phyloP scores from a whole-genome alignment of 768 basidiomycete species.

The Suillus variegatus region DNA sequence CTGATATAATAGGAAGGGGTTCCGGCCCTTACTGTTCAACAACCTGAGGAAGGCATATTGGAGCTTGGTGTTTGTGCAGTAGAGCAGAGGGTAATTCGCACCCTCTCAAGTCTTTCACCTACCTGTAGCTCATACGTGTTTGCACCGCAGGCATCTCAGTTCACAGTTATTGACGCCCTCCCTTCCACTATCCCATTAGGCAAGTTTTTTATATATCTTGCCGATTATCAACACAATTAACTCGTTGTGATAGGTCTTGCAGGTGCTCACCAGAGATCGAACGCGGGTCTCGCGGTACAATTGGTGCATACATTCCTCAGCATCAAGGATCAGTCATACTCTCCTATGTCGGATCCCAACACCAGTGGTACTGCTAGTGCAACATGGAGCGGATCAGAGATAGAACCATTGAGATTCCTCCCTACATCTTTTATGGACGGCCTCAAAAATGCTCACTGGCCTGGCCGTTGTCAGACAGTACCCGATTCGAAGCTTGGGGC shows the following conservation, averaged over 20 bases:
- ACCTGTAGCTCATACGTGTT: background rate
- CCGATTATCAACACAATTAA: slow-evolving; percentile 1
- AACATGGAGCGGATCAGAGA: background rate
- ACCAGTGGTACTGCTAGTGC: background rate
- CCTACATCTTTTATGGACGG: slow-evolving; percentile 59
- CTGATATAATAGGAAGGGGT: slow-evolving; percentile 58
- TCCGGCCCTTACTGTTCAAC: slow-evolving; percentile 82
- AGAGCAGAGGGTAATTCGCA: slow-evolving; percentile 57
- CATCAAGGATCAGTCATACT: slow-evolving; percentile 22
- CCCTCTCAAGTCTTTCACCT: background rate
- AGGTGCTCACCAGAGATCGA: slow-evolving; percentile 83
- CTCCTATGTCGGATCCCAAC: background rate
- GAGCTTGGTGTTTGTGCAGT: slow-evolving; percentile 68
- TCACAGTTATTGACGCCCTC: slow-evolving; percentile 58
- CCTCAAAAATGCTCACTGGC: slow-evolving; percentile 78
- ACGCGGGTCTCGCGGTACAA: slow-evolving; percentile 83
- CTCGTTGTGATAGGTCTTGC: slow-evolving; percentile 60
- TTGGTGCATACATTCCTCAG: slow-evolving; percentile 68
- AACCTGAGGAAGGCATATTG: slow-evolving; percentile 66
- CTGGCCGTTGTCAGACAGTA: slow-evolving; percentile 91
- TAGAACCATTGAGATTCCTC: slow-evolving; percentile 33
- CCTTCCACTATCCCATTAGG: slow-evolving; percentile 64
- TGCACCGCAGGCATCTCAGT: slow-evolving; percentile 58
- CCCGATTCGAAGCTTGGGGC: slow-evolving; percentile 51
- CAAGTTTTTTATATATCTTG: slow-evolving; percentile 23